A percentile compares a stretch with the other conserved stretches of the same genome.
Evolutionary conservation across 2,329 filamentous ascomycete genomes (phyloP).

Genomic region (Penicillium sp.): DNA sequence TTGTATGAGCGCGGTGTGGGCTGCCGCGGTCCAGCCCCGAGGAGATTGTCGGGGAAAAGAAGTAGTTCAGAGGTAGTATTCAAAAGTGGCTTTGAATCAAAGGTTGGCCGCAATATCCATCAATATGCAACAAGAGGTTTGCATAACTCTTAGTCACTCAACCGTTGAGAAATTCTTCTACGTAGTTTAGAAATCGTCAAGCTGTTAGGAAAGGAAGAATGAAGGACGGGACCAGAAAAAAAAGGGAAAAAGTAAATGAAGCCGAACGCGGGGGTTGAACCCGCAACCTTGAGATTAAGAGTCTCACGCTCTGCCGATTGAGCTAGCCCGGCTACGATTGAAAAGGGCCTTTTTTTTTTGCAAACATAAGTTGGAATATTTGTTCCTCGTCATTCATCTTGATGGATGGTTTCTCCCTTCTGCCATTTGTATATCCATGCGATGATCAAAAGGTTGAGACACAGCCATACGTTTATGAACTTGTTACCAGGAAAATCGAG

Average conservation of each 20-base stretch:
- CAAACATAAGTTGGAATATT: not conserved
- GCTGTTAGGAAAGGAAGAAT: not conserved
- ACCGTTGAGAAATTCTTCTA: no score
- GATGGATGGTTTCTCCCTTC: no score
- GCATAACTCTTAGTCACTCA: not conserved
- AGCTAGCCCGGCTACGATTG: conserved; percentile 50
- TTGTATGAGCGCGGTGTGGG: not conserved
- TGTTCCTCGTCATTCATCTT: no score
- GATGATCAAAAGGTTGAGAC: not conserved
- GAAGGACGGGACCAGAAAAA: not conserved
- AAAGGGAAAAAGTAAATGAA: conserved; percentile 26
- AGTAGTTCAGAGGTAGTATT: not conserved
- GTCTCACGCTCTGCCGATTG: conserved; percentile 58
- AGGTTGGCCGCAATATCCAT: not conserved
- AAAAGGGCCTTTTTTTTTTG: conserved; percentile 1
- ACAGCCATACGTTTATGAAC: no score
- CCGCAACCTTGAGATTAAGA: conserved; percentile 53
- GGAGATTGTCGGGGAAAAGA: not conserved
- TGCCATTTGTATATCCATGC: not conserved
- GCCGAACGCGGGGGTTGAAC: conserved; percentile 50
- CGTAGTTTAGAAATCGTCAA: no score
- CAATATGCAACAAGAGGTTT: not conserved
- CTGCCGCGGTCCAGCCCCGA: not conserved
- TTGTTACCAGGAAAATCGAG: not conserved
- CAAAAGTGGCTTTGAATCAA: not conserved